A percentile compares a stretch with the other conserved stretches of the same genome.
Evolutionary conservation across 768 basidiomycete species (phyloP).

Genomic region (Naganishia vaughanmartiniae): DNA sequence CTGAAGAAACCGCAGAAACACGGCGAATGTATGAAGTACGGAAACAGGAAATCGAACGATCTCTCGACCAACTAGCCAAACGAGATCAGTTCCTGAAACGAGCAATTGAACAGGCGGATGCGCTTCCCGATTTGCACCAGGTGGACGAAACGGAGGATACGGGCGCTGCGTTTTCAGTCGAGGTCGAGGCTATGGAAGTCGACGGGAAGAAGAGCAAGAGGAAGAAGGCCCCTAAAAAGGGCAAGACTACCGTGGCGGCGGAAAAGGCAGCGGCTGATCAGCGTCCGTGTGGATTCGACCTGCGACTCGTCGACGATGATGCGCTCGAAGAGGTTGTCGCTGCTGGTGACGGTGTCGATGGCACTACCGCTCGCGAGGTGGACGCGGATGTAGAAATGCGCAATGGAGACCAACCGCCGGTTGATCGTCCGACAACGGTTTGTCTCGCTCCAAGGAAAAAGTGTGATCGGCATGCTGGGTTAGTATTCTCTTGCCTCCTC

Average conservation of each 20-base stretch:
- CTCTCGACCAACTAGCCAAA: background rate
- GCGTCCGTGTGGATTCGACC: constrained; percentile 25
- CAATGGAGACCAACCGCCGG: background rate
- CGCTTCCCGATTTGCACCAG: background rate
- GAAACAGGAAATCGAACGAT: background rate
- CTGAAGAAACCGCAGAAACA: constrained; percentile 13
- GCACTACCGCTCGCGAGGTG: background rate
- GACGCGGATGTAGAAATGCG: background rate
- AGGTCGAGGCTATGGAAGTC: constrained; percentile 2
- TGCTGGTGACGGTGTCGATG: background rate
- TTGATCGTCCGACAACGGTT: background rate
- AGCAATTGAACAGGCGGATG: constrained; percentile 4
- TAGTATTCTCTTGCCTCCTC: background rate
- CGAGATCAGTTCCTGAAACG: background rate
- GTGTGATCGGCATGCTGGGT: constrained; percentile 18
- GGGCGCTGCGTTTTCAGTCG: background rate
- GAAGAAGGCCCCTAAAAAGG: constrained; percentile 13
- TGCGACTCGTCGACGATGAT: constrained; percentile 6
- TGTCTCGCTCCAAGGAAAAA: constrained; percentile 14
- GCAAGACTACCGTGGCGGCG: background rate
- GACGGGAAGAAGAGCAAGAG: constrained; percentile 20
- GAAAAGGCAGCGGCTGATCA: constrained; percentile 8
- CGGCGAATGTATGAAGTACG: background rate
- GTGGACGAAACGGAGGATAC: background rate
- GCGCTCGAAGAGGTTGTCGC: background rate